Evolutionary conservation across 129 eudicot species (phyloP), one percentile per base, ranked within the genome.

Genomic region (Chrysanthemum lavandulifolium): DNA sequence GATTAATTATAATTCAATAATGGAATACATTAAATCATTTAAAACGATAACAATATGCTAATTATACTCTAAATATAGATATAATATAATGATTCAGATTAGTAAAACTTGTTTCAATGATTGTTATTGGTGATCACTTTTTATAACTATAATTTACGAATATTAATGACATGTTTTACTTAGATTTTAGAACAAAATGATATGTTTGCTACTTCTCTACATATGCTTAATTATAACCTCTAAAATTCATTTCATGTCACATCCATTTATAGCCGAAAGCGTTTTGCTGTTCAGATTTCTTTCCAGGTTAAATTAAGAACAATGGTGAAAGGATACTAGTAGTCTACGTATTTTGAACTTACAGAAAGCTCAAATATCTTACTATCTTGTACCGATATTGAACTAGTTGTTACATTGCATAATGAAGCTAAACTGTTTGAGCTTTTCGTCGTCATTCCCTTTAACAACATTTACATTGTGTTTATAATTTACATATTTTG

Each of bases 141-240:
- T 36, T 31, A 18, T 45, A 14, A 16, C 19, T 36, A n/a, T 23
- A 23, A 23, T 23, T 23, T 23, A 23, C 25, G 25, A 23, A 23
- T 23, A 23, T 23, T 23, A 0, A 23, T 0, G 25, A 23, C 25
- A 23, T 23, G 18, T 40, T 36, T 18, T 67, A 33, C 40, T 33
- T 33, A 33, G 5, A 33, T 4, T 5, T 45, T 66, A 47, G 14
- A 10, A 4, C 56, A 40, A 40, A 64, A 11, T 14, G 11, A 36
- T n/a, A 10, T 12, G 14, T 45, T 33, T 4, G 59, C 70, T 15
- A 78, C 74, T 59, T 65, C 67, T 72, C 76, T 84, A 71, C 81
- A 72, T 82, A 23, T 23, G 25, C 25, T 23, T 23, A 23, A 23
- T 23, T 67, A 15, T 56, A 75, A 63, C 16, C 23, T 14, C 10